Evolutionary conservation across 2,329 filamentous ascomycete genomes (phyloP).

Genomic region (Zarea fungicola): DNA sequence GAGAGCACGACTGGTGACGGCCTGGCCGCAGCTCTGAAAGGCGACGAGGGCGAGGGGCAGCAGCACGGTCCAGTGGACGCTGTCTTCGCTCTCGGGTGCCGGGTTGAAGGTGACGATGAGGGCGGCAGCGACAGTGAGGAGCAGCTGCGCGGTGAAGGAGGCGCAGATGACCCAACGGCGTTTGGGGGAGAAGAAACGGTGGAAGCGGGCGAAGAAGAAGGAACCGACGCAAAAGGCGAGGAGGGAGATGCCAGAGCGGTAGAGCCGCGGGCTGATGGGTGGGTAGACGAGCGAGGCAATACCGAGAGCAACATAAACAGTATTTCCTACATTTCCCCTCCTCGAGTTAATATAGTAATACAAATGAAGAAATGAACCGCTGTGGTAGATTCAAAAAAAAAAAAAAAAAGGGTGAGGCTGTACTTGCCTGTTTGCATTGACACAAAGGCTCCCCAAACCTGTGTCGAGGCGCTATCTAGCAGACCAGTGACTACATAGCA

Average conservation of each 20-base stretch:
- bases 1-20: constrained; percentile 66
- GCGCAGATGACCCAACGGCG: constrained; percentile 60
- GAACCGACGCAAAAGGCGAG: constrained; percentile 67
- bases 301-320: constrained; percentile 72
- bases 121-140: constrained; percentile 47
- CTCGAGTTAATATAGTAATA: no score
- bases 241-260: constrained; percentile 66
- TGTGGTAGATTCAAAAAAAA: no score
- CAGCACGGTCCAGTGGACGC: constrained; percentile 54
- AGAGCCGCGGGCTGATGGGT: constrained; percentile 24
- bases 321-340: constrained; percentile 60
- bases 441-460: constrained; percentile 74
- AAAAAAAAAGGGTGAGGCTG: no score
- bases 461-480: constrained; percentile 69
- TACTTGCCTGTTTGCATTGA: constrained; percentile 72
- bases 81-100: constrained; percentile 32
- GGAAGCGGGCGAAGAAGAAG: constrained; percentile 64
- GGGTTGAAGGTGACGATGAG: constrained; percentile 46
- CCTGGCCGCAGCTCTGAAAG: constrained; percentile 74
- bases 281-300: constrained; percentile 48
- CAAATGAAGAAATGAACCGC: no score
- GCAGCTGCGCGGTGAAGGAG: constrained; percentile 51
- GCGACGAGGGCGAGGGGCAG: constrained; percentile 65
- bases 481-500: constrained; percentile 76
- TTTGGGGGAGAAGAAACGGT: constrained; percentile 56